These are phyloP conservation scores for Flueggea neowawraea DNA, from an alignment of 441 rosid species.

Conservation along the genomic window DNA sequence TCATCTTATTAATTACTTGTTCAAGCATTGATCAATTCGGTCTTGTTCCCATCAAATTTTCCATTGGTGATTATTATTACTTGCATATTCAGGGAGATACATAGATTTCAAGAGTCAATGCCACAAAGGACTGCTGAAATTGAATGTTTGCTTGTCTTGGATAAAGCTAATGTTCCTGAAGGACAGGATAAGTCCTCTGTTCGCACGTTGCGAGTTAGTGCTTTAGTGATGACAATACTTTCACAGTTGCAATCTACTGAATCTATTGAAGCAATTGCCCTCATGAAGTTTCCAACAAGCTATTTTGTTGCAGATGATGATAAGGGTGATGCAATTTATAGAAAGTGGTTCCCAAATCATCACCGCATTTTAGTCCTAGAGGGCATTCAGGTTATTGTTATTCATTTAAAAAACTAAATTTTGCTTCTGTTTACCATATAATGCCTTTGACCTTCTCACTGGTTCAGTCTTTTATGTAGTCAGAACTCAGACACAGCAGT, in stretches of 20 bases:
- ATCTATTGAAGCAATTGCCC: conserved; percentile 74
- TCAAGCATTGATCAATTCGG: too few relatives aligned
- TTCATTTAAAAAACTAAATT: background rate
- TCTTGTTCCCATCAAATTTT: too few relatives aligned
- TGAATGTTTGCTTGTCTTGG: conserved; percentile 66
- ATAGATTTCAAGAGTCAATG: conserved; percentile 39
- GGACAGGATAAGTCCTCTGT: conserved; percentile 34
- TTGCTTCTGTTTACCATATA: background rate
- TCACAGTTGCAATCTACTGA: conserved; percentile 77
- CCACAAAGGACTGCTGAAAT: conserved; percentile 32
- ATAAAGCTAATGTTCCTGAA: conserved; percentile 49
- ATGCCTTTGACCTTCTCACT: background rate
- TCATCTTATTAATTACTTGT: too few relatives aligned
- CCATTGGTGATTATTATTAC: background rate
- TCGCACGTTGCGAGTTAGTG: conserved; percentile 45
- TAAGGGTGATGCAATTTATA: conserved; percentile 28
- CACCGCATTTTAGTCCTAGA: conserved; percentile 83
- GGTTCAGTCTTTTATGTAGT: too few relatives aligned
- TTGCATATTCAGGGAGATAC: conserved; percentile 62
- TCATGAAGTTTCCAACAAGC: conserved; percentile 71
- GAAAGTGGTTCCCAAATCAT: conserved; percentile 56
- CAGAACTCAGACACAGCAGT: too few relatives aligned
- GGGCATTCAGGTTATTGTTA: conserved; percentile 62
- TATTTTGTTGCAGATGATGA: conserved; percentile 35
- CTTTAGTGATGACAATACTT: conserved; percentile 78